phyloP scores from a whole-genome alignment of 2,329 filamentous ascomycete genomes.

The Cladophialophora immunda region DNA sequence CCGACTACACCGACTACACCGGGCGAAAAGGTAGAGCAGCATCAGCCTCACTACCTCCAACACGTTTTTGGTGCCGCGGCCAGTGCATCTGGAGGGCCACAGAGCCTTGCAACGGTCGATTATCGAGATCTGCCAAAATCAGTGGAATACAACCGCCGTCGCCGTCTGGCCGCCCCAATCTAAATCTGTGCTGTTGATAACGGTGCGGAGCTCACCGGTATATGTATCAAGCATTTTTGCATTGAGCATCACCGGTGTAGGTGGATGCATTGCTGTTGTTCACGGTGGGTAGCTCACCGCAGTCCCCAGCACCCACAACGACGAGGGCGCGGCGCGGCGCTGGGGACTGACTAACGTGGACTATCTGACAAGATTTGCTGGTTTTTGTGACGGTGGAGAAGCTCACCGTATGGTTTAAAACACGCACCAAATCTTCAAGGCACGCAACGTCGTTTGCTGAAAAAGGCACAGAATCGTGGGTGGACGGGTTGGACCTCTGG shows the following conservation, averaged over 20 bases:
- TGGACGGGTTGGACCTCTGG: slow-evolving; percentile 28
- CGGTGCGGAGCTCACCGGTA: slow-evolving; percentile 30
- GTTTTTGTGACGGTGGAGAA: slow-evolving; percentile 38
- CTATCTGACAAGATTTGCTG: slow-evolving; percentile 36
- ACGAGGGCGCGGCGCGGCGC: slow-evolving; percentile 5
- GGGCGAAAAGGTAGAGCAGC: background rate
- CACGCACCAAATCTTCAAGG: slow-evolving; percentile 16
- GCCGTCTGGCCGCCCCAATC: background rate
- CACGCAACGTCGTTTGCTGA: background rate
- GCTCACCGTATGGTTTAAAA: slow-evolving; percentile 33
- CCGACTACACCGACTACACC: background rate
- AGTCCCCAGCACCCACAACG: slow-evolving; percentile 10
- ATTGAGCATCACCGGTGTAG: slow-evolving; percentile 28
- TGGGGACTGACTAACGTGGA: slow-evolving; percentile 21
- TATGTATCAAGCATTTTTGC: slow-evolving; percentile 11
- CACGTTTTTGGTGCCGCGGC: background rate
- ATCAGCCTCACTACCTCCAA: background rate
- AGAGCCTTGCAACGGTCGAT: background rate
- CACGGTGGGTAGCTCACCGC: slow-evolving; percentile 34
- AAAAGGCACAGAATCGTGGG: background rate
- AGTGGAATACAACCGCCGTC: background rate
- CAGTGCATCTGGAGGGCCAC: background rate
- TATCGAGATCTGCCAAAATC: background rate
- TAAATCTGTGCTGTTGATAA: slow-evolving; percentile 25
- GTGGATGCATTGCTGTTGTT: slow-evolving; percentile 30